Percentiles rank a stretch among this genome's conserved stretches.
phyloP scores from a whole-genome alignment of 1,284 basidiomycete genomes.

The Xerocomus nothofagi region DNA sequence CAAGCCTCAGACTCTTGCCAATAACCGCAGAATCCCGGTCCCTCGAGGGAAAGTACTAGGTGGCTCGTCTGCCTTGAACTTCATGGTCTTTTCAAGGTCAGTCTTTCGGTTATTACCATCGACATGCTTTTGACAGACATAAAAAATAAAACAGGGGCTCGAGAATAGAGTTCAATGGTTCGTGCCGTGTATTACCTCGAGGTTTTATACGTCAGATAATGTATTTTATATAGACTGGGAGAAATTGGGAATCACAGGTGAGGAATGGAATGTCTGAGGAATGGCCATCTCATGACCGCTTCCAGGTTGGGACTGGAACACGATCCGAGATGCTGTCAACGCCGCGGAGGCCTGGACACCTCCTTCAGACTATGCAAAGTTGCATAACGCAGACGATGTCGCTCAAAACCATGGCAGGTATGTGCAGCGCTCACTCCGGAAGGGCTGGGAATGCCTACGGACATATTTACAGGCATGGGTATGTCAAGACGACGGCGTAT shows the following conservation, averaged over 20 bases:
- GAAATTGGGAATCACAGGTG: constrained; percentile 19
- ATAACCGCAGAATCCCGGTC: constrained; percentile 10
- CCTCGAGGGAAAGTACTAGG: constrained; percentile 14
- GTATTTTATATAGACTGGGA: constrained; percentile 14
- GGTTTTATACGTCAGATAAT: not conserved
- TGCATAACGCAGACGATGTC: constrained; percentile 14
- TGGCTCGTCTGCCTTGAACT: constrained; percentile 14
- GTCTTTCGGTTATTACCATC: not conserved
- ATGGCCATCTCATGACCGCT: not conserved
- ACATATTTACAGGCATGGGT: constrained; percentile 7
- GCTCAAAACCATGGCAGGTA: constrained; percentile 16
- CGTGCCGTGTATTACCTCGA: not conserved
- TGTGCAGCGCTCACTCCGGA: not conserved
- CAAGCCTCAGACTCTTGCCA: constrained; percentile 8
- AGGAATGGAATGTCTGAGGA: not conserved
- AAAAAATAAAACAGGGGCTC: constrained; percentile 11
- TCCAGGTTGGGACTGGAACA: constrained; percentile 18
- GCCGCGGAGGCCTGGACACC: constrained; percentile 20
- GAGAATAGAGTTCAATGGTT: constrained; percentile 15
- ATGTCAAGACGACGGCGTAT: constrained; percentile 21
- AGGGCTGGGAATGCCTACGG: not conserved
- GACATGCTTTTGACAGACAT: not conserved
- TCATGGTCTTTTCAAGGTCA: constrained; percentile 14
- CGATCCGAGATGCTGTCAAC: constrained; percentile 15
- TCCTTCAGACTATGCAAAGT: constrained; percentile 14